Percentiles rank a stretch among this genome's conserved stretches.
Evolutionary conservation across 2,329 filamentous ascomycete genomes (phyloP).

Genomic region (Fusarium sp.): DNA sequence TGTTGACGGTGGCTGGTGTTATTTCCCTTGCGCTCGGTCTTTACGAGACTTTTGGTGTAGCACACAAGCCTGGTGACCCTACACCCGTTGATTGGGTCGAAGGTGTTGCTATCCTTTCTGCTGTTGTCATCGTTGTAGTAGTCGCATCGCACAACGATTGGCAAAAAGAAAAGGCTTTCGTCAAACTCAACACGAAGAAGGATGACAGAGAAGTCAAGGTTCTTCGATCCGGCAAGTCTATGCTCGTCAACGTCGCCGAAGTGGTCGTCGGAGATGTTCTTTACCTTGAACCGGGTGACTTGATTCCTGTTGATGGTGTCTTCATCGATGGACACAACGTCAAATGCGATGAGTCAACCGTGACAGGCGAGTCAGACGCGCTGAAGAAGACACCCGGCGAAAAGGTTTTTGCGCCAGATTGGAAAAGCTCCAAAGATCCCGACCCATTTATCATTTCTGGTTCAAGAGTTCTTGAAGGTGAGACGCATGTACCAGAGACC

Average conservation of each 20-base stretch:
- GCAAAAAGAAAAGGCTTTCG: conserved; percentile 33
- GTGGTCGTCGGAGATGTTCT: conserved; percentile 25
- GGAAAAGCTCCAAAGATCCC: conserved; percentile 78
- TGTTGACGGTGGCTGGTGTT: conserved; percentile 25
- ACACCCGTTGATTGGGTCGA: conserved; percentile 32
- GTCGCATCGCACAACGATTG: conserved; percentile 32
- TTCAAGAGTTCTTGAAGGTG: conserved; percentile 80
- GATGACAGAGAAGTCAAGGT: conserved; percentile 37
- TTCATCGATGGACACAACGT: conserved; percentile 32
- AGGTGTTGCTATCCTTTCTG: conserved; percentile 27
- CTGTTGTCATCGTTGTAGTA: conserved; percentile 23
- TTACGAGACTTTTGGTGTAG: conserved; percentile 19
- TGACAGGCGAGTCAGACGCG: conserved; percentile 83
- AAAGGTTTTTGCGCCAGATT: conserved; percentile 78
- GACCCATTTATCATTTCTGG: conserved; percentile 93
- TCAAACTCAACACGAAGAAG: conserved; percentile 32
- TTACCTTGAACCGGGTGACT: conserved; percentile 27
- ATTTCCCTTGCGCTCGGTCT: conserved; percentile 26
- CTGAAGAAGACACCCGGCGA: conserved; percentile 77
- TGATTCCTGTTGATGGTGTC: conserved; percentile 25
- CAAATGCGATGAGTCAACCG: conserved; percentile 49
- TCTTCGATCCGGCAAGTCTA: conserved; percentile 20
- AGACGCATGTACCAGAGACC: neutral
- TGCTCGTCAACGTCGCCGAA: conserved; percentile 24
- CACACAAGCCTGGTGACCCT: conserved; percentile 19